These are phyloP conservation scores for Lactarius tabidus DNA, from an alignment of 768 basidiomycete genomes.

Conservation along the genomic window DNA sequence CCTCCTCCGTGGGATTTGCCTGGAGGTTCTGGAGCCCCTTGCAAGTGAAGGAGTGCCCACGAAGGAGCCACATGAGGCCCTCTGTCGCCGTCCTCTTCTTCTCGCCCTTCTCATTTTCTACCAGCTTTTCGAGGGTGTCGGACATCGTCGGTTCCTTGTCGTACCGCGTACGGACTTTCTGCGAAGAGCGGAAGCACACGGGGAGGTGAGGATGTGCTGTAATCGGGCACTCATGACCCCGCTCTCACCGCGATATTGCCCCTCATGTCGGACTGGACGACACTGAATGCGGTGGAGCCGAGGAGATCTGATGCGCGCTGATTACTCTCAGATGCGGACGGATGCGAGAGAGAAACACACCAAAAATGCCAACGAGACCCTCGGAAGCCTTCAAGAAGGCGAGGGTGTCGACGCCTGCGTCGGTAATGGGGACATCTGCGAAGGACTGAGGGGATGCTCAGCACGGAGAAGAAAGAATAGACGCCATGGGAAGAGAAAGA, in stretches of 20 bases:
- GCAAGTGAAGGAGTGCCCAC: slow-evolving; percentile 88
- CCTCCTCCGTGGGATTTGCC: slow-evolving; percentile 56
- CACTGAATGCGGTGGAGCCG: slow-evolving; percentile 75
- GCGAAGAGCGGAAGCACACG: slow-evolving; percentile 7
- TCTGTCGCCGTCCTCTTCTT: slow-evolving; percentile 88
- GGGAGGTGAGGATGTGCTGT: slow-evolving; percentile 9
- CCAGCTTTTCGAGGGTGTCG: slow-evolving; percentile 77
- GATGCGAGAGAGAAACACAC: slow-evolving; percentile 41
- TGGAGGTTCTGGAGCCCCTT: slow-evolving; percentile 71
- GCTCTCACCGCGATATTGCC: slow-evolving; percentile 82
- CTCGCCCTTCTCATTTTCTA: slow-evolving; percentile 78
- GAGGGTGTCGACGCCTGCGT: slow-evolving; percentile 83
- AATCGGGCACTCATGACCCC: not conserved
- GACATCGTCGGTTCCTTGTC: slow-evolving; percentile 60
- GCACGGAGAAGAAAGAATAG: not conserved
- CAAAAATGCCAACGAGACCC: slow-evolving; percentile 87
- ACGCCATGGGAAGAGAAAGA: no score
- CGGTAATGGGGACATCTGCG: slow-evolving; percentile 80
- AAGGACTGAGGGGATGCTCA: slow-evolving; percentile 62
- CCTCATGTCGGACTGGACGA: slow-evolving; percentile 82
- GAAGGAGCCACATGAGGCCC: slow-evolving; percentile 90
- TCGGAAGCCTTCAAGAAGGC: slow-evolving; percentile 85
- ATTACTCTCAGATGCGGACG: not conserved
- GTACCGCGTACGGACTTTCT: slow-evolving; percentile 91
- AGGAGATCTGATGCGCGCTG: slow-evolving; percentile 58